Evolutionary conservation across 345 rosid species (phyloP).

Genomic region (Raphanus sativus): DNA sequence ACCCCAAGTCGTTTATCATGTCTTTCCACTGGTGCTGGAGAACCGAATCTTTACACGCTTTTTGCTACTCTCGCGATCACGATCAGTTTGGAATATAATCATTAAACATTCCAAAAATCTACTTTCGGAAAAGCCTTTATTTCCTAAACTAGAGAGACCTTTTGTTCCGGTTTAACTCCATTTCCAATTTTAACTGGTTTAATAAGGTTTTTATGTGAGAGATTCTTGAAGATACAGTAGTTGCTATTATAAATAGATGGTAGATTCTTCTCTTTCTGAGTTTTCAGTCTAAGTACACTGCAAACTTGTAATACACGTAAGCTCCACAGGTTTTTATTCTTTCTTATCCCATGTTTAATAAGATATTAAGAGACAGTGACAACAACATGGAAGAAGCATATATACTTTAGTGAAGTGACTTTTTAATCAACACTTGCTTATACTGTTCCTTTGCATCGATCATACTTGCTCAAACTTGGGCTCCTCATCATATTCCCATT

Average conservation of each 20-base stretch:
- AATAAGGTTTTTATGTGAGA: background rate
- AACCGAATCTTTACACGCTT: conserved; percentile 31
- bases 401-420: conserved; percentile 13
- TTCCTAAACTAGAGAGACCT: background rate
- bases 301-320: background rate
- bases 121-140: background rate
- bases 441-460: conserved; percentile 26
- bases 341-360: background rate
- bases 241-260: background rate
- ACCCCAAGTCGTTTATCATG: conserved; percentile 19
- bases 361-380: background rate
- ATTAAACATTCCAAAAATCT: background rate
- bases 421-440: conserved; percentile 21
- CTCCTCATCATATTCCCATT: conserved; percentile 28
- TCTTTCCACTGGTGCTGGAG: conserved; percentile 38
- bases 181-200: background rate
- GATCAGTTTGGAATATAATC: conserved; percentile 29
- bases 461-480: conserved; percentile 24
- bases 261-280: background rate
- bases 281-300: background rate
- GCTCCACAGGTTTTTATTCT: background rate
- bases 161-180: background rate
- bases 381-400: conserved; percentile 13
- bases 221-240: background rate
- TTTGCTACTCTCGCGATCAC: conserved; percentile 20